A percentile compares a stretch with the other conserved stretches of the same genome.
These are phyloP conservation scores for Aureoboletus auriporus DNA, from an alignment of 768 basidiomycete genomes.

Conservation along the genomic window DNA sequence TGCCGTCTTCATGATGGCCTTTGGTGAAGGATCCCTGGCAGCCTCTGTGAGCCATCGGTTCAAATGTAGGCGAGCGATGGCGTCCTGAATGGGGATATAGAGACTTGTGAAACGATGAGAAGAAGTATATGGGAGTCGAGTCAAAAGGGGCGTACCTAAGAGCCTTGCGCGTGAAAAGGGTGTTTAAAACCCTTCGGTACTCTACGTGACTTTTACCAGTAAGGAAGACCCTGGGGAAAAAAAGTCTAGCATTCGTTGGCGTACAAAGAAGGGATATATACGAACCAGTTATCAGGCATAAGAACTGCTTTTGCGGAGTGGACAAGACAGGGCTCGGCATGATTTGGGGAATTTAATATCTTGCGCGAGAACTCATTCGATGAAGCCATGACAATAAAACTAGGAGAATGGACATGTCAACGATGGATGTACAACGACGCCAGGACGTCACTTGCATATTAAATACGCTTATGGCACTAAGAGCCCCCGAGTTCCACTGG, in stretches of 20 bases:
- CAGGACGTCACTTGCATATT: slow-evolving; percentile 69
- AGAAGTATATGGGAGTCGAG: neutral
- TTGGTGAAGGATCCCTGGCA: slow-evolving; percentile 41
- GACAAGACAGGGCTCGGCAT: slow-evolving; percentile 93
- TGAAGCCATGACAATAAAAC: slow-evolving; percentile 98
- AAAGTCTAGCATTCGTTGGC: neutral
- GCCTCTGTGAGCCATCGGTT: slow-evolving; percentile 63
- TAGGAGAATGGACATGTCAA: slow-evolving; percentile 32
- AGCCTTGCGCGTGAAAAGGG: slow-evolving; percentile 91
- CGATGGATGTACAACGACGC: neutral
- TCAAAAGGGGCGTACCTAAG: slow-evolving; percentile 56
- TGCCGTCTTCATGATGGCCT: slow-evolving; percentile 84
- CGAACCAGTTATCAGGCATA: slow-evolving; percentile 80
- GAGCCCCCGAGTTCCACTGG: slow-evolving; percentile 87
- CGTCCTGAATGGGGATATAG: slow-evolving; percentile 82
- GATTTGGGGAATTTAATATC: slow-evolving; percentile 89
- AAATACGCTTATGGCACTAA: slow-evolving; percentile 92
- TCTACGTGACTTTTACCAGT: slow-evolving; percentile 91
- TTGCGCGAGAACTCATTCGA: slow-evolving; percentile 91
- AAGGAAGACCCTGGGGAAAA: slow-evolving; percentile 82
- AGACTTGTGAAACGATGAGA: slow-evolving; percentile 43
- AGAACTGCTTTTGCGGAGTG: slow-evolving; percentile 87
- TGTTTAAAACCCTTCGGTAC: slow-evolving; percentile 87
- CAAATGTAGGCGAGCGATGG: slow-evolving; percentile 74
- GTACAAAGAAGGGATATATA: slow-evolving; percentile 6